These are phyloP conservation scores for Adiantum capillusveneris DNA, from an alignment of 75 land plant species.

Conservation along the genomic window DNA sequence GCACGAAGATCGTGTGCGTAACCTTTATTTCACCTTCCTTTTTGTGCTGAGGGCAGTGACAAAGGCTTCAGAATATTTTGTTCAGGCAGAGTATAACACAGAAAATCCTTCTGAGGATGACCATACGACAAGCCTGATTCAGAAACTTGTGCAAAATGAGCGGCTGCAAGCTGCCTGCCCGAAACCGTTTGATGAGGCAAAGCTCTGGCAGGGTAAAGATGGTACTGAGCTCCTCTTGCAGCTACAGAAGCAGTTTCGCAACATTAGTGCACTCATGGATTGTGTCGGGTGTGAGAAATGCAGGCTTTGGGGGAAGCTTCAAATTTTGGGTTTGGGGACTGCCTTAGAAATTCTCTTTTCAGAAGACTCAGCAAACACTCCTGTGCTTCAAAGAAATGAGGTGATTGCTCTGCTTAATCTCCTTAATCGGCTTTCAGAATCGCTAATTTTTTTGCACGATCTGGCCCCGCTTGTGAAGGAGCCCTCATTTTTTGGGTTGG, in stretches of 20 bases:
- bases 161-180: constrained; percentile 79
- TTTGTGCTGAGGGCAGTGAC: constrained; percentile 87
- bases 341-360: constrained; percentile 87
- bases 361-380: constrained; percentile 35
- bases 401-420: constrained; percentile 87
- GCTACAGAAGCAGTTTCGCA: constrained; percentile 76
- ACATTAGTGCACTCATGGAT: constrained; percentile 94
- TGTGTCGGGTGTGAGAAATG: constrained; percentile 98
- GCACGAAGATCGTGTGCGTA: constrained; percentile 76
- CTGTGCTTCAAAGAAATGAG: constrained; percentile 77
- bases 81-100: constrained; percentile 85
- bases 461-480: constrained; percentile 38
- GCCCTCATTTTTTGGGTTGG: not conserved
- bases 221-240: constrained; percentile 65
- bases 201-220: constrained; percentile 78
- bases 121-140: constrained; percentile 52
- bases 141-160: constrained; percentile 47
- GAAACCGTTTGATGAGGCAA: constrained; percentile 88
- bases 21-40: constrained; percentile 84
- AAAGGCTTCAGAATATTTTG: constrained; percentile 72
- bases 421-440: constrained; percentile 77
- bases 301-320: constrained; percentile 97
- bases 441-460: constrained; percentile 53
- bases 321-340: constrained; percentile 91
- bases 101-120: constrained; percentile 70